Conservation (phyloP, 2,329 filamentous ascomycete species). For the Sordariomycetes sp. region DNA sequence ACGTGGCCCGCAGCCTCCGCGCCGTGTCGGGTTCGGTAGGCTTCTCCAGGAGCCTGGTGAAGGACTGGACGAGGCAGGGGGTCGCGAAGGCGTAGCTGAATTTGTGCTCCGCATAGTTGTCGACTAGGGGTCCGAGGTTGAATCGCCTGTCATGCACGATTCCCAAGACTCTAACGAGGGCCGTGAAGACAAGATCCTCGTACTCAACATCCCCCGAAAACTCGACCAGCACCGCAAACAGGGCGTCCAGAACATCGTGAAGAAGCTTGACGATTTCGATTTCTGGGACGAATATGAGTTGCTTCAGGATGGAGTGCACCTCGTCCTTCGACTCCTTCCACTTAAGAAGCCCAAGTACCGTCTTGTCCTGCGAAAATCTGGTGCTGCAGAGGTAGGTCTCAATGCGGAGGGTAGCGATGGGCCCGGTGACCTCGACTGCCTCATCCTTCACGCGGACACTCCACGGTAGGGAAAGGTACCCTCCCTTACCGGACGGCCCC, state of each 20-base stretch:
- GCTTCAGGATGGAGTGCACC: slow-evolving; percentile 60
- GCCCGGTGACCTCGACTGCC: slow-evolving; percentile 63
- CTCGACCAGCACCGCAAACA: slow-evolving; percentile 86
- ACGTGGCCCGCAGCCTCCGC: slow-evolving; percentile 73
- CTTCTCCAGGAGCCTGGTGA: slow-evolving; percentile 68
- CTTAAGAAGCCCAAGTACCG: slow-evolving; percentile 68
- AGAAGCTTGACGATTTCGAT: slow-evolving; percentile 95
- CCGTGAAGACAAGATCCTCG: slow-evolving; percentile 84
- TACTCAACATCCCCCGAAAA: slow-evolving; percentile 85
- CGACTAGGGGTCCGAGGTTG: slow-evolving; percentile 79
- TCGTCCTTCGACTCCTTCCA: slow-evolving; percentile 73
- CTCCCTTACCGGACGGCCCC: slow-evolving; percentile 58
- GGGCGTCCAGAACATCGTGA: slow-evolving; percentile 74
- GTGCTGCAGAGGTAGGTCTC: slow-evolving; percentile 91
- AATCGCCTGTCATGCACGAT: slow-evolving; percentile 93
- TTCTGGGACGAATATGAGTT: slow-evolving; percentile 86
- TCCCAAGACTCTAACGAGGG: slow-evolving; percentile 76
- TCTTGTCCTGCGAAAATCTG: slow-evolving; percentile 82
- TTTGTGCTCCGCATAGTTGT: slow-evolving; percentile 75
- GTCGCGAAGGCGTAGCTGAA: slow-evolving; percentile 94
- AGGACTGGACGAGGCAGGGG: slow-evolving; percentile 75
- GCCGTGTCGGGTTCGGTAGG: slow-evolving; percentile 74
- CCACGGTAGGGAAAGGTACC: slow-evolving; percentile 80
- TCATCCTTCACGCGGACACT: slow-evolving; percentile 52
- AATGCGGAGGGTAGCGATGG: slow-evolving; percentile 65